These are phyloP conservation scores for Puccinia horiana DNA, from an alignment of 1,284 basidiomycete species.

Conservation along the genomic window DNA sequence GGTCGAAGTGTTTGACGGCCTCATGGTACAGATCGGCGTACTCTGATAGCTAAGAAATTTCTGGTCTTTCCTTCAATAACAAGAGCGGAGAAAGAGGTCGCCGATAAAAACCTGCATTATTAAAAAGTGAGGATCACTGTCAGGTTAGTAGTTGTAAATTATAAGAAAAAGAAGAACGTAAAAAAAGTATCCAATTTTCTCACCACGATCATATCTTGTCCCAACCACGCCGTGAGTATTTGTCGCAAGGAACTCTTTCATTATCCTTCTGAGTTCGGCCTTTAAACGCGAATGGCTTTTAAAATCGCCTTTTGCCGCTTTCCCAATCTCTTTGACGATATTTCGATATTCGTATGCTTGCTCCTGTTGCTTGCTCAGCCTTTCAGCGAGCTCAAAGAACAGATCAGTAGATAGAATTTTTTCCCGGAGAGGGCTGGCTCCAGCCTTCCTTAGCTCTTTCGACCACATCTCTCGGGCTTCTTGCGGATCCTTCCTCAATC, in stretches of 20 bases:
- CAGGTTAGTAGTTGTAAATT: no score
- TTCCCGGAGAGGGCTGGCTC: neutral
- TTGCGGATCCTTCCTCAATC: neutral
- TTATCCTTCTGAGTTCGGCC: neutral
- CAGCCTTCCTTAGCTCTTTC: neutral
- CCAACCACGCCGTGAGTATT: neutral
- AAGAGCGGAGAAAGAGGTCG: slow-evolving; percentile 5
- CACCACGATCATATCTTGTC: neutral
- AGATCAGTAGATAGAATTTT: neutral
- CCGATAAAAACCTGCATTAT: neutral
- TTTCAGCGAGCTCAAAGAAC: neutral
- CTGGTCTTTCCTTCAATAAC: neutral
- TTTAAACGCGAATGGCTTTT: neutral
- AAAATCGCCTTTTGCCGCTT: neutral
- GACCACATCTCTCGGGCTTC: neutral
- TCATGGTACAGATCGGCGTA: neutral
- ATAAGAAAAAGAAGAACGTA: neutral
- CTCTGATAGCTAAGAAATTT: neutral
- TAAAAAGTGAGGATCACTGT: neutral
- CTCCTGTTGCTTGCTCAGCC: neutral
- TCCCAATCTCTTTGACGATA: neutral
- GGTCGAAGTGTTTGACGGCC: neutral
- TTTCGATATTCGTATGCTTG: neutral
- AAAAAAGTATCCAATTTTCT: neutral
- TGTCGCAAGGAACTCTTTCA: neutral